These are phyloP conservation scores for Fusarium brevicatenulatum DNA, from an alignment of 2,329 filamentous ascomycete genomes.

Conservation along the genomic window DNA sequence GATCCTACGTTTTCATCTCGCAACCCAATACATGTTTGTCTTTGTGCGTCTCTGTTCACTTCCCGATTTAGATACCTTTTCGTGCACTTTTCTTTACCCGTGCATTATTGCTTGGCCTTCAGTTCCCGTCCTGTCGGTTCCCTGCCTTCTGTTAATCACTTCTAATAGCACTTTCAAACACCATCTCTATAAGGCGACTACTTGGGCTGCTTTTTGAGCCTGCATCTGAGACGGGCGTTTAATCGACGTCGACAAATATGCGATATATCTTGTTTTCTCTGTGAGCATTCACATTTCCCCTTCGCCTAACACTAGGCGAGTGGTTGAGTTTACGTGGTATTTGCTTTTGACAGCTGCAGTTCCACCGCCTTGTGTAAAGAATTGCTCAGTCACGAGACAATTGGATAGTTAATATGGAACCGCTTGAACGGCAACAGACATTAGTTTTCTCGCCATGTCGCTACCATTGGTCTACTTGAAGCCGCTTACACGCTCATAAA, in stretches of 20 bases:
- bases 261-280: neutral
- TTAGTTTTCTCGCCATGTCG: neutral
- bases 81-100: neutral
- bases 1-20: neutral
- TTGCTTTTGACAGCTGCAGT: constrained; percentile 2
- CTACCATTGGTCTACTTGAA: neutral
- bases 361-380: neutral
- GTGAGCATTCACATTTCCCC: neutral
- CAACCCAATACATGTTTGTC: neutral
- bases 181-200: neutral
- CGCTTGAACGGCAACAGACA: neutral
- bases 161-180: neutral
- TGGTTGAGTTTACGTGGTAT: neutral
- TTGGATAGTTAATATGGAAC: too few relatives aligned
- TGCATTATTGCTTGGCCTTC: neutral
- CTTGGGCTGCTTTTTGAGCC: neutral
- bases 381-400: neutral
- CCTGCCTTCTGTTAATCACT: neutral
- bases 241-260: neutral
- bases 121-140: neutral
- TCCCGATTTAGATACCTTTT: neutral
- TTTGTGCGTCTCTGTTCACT: neutral
- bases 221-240: neutral
- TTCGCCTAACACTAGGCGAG: neutral
- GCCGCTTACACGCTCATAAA: neutral